phyloP scores from a whole-genome alignment of 768 basidiomycete genomes.

The Solioccasus polychromus region DNA sequence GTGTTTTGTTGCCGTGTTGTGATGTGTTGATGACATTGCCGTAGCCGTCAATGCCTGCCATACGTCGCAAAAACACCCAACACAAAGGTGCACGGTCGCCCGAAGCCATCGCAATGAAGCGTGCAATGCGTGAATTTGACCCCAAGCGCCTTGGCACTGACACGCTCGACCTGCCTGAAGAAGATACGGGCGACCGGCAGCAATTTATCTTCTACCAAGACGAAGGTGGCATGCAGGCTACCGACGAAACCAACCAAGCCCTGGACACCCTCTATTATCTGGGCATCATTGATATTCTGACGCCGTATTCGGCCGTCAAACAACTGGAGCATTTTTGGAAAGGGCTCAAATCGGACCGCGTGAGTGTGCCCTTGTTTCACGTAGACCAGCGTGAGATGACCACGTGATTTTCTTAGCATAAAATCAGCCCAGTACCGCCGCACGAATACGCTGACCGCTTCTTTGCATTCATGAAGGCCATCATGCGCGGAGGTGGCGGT shows the following conservation, averaged over 20 bases:
- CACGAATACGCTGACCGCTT: constrained; percentile 87
- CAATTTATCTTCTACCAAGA: constrained; percentile 96
- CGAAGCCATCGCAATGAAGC: constrained; percentile 81
- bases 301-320: constrained; percentile 80
- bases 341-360: constrained; percentile 80
- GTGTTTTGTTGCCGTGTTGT: not conserved
- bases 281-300: constrained; percentile 95
- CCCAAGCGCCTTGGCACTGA: constrained; percentile 61
- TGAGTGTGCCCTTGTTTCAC: constrained; percentile 41
- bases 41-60: constrained; percentile 68
- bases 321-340: constrained; percentile 90
- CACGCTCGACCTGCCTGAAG: constrained; percentile 56
- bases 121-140: constrained; percentile 81
- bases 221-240: constrained; percentile 89
- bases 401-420: constrained; percentile 55
- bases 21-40: constrained; percentile 1
- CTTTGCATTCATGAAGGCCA: constrained; percentile 79
- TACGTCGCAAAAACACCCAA: constrained; percentile 60
- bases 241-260: constrained; percentile 75
- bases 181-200: constrained; percentile 52
- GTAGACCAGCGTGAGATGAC: constrained; percentile 9
- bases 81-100: constrained; percentile 56
- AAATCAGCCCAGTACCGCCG: constrained; percentile 92
- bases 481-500: constrained; percentile 80
- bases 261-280: constrained; percentile 87